Evolutionary conservation across 202 grass and related monocot genomes (phyloP), one percentile per base, ranked within the genome.

Genomic region (Thinopyrum obtusiflorum): DNA sequence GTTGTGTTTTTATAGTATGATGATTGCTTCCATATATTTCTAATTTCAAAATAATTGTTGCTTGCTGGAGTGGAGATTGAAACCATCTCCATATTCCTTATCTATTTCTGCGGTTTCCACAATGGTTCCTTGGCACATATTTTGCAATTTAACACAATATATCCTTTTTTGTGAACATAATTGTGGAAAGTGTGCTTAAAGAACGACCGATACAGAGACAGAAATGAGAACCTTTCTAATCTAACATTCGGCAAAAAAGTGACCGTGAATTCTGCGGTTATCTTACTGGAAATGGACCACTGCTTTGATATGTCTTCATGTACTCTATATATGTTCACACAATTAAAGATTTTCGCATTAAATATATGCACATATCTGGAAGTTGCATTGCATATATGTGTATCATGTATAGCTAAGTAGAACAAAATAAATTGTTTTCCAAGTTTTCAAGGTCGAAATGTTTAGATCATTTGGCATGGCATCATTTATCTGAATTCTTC

Each of bases 41-140:
- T 66, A 73, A 4, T 29, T 62, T 73, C 53, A 36, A 44, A 82
- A 73, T 62, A 44, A 1, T 23, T 83, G 24, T 62, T 73, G 24
- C 53, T 83, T 61, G 68, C 73, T 32, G 23, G 67, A 73, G 35
- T 61, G 23, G 67, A 73, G 24, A 63, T 83, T 11, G 36, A 83
- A 62, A 46, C 68, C 4, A 36, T 61, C 17, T 62, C 42, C 57
- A 31, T 42, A 42, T 68, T 70, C 9, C 21, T 21, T 46, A 28
- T 42, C 53, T 61, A 73, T 73, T 42, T 81, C 11, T 46, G 44
- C 15, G 1, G 62, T 68, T 81, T 51, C 42, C 40, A 15, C 53
- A 63, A 61, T 27, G 55, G 61, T 18, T 23, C 1, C 1, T 32
- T 2, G 1, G 2, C 14, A 49, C 42, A 66, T 35, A 76, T 65